Base-by-base conservation (phyloP, 345 rosid species). In the Sonneratia caseolaris region DNA sequence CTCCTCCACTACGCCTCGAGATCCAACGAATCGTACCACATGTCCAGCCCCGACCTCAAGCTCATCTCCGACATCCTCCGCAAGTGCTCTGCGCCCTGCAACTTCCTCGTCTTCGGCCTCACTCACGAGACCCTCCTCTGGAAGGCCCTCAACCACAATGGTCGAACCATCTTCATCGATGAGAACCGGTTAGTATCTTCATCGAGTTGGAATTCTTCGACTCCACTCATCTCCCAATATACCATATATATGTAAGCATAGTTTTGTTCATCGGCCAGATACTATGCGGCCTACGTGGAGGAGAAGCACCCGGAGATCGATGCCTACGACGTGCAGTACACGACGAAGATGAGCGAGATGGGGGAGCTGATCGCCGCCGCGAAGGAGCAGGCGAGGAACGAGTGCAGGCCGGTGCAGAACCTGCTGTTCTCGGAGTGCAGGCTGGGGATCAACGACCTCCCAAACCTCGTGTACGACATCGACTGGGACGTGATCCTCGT, bases 401-500 rank as follows among this genome's bases (percentile, higher is more conserved):
- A 95, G 72, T 95, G 99, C 71, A 81, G 91, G 72, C 97, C 97
- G 0, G 97, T 95, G 12, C 99, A 95, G 77, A 95, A 92, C 73
- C 81, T 95, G 11, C 75, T 95, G 24, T 95, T 95, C 81, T 95
- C 97, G 0, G 97, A 95, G 36, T 95, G 97, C 70, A 86, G 81
- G 74, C 82, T 95, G 0, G 97, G 96, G 18, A 77, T 95, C 56
- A 95, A 95, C 24, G 99, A 95, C 75, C 76, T 95, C 79, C 97
- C 99, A 0, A 95, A 95, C 76, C 97, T 89, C 47, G 97, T 95
- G 2, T 95, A 95, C 11, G 97, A 92, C 74, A 89, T 95, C 14
- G 97, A 88, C 14, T 95, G 99, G 99, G 99, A 95, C 73, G 92
- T 95, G 72, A 95, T 95, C 16, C 71, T 95, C 57, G 85, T 95